phyloP scores from a whole-genome alignment of 1,284 basidiomycete genomes.

The Apiotrichum sp. region DNA sequence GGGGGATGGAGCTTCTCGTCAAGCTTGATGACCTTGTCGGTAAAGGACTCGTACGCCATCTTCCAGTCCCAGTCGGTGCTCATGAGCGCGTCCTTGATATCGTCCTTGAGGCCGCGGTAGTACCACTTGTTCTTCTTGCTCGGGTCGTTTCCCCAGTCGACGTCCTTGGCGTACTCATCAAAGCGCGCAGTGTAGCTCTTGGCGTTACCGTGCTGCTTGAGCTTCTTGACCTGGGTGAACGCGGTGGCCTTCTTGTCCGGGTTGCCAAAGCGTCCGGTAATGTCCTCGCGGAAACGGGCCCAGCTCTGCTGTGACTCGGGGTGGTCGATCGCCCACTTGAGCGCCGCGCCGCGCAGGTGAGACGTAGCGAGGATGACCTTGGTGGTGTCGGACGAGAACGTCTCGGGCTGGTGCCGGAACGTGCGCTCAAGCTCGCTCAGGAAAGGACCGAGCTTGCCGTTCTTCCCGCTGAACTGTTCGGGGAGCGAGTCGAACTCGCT shows the following conservation, averaged over 20 bases:
- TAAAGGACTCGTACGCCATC: slow-evolving; percentile 11
- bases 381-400: neutral
- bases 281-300: slow-evolving; percentile 9
- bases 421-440: slow-evolving; percentile 11
- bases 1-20: slow-evolving; percentile 15
- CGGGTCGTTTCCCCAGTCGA: slow-evolving; percentile 5
- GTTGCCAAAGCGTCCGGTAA: slow-evolving; percentile 12
- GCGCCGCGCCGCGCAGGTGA: slow-evolving; percentile 13
- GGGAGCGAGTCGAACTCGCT: slow-evolving; percentile 13
- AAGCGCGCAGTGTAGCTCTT: slow-evolving; percentile 10
- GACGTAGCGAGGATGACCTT: slow-evolving; percentile 13
- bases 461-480: slow-evolving; percentile 10
- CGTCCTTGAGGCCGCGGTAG: slow-evolving; percentile 17
- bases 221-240: slow-evolving; percentile 17
- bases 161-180: slow-evolving; percentile 7
- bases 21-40: slow-evolving; percentile 12
- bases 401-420: slow-evolving; percentile 9
- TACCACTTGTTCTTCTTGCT: slow-evolving; percentile 17
- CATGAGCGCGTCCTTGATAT: slow-evolving; percentile 16
- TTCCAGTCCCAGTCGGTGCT: slow-evolving; percentile 17
- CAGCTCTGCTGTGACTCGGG: slow-evolving; percentile 8
- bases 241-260: slow-evolving; percentile 16
- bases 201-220: slow-evolving; percentile 15
- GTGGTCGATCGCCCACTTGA: slow-evolving; percentile 17
- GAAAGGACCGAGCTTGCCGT: slow-evolving; percentile 11